Evolutionary conservation across 441 rosid species (phyloP).

Genomic region (Mallotus japonicus): DNA sequence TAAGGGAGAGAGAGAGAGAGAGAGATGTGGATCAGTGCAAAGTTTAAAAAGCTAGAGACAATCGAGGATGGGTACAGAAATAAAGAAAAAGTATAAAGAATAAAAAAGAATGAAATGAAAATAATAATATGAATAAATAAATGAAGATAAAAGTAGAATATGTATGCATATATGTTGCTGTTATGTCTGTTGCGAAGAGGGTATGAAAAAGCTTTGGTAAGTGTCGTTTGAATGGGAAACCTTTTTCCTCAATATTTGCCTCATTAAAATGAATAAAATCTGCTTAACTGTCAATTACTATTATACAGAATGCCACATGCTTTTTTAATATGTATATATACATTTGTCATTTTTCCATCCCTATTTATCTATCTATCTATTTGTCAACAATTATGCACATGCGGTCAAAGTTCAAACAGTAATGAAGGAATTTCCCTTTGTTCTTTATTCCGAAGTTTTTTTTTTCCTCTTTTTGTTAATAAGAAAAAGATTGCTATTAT

Average conservation of each 20-base stretch:
- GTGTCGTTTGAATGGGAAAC: conserved; percentile 71
- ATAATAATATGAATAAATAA: background rate
- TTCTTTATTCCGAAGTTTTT: conserved; percentile 3
- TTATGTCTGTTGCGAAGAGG: conserved; percentile 17
- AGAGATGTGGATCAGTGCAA: conserved; percentile 41
- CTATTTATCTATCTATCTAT: conserved; percentile 7
- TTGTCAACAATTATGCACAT: conserved; percentile 26
- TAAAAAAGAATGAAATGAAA: conserved; percentile 1
- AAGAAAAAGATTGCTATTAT: too few relatives aligned
- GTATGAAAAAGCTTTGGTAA: conserved; percentile 27
- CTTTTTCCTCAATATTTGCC: conserved; percentile 54
- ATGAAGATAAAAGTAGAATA: background rate
- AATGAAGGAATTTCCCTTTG: conserved; percentile 19
- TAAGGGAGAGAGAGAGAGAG: conserved; percentile 20
- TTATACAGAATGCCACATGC: background rate
- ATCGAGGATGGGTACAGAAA: conserved; percentile 36
- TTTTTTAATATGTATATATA: conserved; percentile 1
- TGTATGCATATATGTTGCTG: background rate
- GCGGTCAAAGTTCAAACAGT: conserved; percentile 7
- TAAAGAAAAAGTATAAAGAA: conserved; percentile 14
- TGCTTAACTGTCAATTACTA: conserved; percentile 40
- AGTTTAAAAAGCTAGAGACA: conserved; percentile 16
- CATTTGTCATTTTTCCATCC: conserved; percentile 11
- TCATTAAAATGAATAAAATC: conserved; percentile 46
- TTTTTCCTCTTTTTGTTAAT: too few relatives aligned